phyloP scores from a whole-genome alignment of 768 basidiomycete species.

The Amanita exitialis region DNA sequence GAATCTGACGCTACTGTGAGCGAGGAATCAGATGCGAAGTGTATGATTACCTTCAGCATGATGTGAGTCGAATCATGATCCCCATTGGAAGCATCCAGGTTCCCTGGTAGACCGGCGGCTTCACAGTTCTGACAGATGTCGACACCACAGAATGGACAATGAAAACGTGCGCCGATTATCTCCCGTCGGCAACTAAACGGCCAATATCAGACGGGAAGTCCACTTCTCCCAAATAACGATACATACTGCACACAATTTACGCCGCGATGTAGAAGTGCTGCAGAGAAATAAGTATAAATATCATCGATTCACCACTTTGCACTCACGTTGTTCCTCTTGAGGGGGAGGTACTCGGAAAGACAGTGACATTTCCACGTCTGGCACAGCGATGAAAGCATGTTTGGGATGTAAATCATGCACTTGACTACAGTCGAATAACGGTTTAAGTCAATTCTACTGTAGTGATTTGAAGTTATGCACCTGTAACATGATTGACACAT shows the following conservation, averaged over 20 bases:
- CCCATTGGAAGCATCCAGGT: constrained; percentile 64
- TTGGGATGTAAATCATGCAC: constrained; percentile 89
- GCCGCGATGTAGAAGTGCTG: constrained; percentile 70
- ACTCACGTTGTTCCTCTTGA: constrained; percentile 54
- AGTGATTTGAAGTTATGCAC: constrained; percentile 24
- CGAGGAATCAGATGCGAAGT: neutral
- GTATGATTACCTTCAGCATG: constrained; percentile 70
- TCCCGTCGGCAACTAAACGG: constrained; percentile 68
- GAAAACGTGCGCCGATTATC: constrained; percentile 88
- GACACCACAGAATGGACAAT: constrained; percentile 81
- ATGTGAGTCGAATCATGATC: constrained; percentile 84
- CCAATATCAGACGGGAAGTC: neutral
- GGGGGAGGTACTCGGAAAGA: constrained; percentile 27
- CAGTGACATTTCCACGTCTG: constrained; percentile 39
- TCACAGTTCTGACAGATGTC: constrained; percentile 87
- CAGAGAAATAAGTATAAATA: constrained; percentile 4
- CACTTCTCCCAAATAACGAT: neutral
- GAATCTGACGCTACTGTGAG: constrained; percentile 47
- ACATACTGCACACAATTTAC: constrained; percentile 84
- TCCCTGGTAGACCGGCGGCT: constrained; percentile 77
- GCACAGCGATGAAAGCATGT: constrained; percentile 76
- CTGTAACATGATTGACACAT: constrained; percentile 80
- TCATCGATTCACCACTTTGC: neutral
- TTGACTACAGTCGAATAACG: constrained; percentile 36
- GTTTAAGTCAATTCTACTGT: neutral